phyloP scores from a whole-genome alignment of 306 rosid genomes.

The Lathyrus sativus region DNA sequence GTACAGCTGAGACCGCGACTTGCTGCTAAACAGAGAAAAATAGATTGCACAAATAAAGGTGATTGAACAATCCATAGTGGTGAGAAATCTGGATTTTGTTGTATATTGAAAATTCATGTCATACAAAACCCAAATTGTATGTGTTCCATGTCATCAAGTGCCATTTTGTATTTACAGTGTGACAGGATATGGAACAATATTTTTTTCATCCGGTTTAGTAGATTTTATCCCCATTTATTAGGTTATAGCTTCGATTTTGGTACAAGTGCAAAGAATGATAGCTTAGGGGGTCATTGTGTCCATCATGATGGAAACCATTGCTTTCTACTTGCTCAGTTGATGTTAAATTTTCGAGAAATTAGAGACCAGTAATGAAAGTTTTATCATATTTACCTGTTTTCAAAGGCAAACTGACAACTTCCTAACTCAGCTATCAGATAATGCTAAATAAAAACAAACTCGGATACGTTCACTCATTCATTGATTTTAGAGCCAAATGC shows the following conservation, averaged over 20 bases:
- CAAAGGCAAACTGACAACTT: neutral
- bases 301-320: neutral
- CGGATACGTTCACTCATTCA: neutral
- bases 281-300: slow-evolving; percentile 8
- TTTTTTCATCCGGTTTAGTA: neutral
- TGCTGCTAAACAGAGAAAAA: slow-evolving; percentile 50
- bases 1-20: slow-evolving; percentile 73
- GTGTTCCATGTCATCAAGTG: slow-evolving; percentile 31
- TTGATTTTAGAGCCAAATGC: neutral
- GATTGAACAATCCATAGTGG: slow-evolving; percentile 40
- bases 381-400: neutral
- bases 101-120: slow-evolving; percentile 44
- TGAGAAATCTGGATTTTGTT: slow-evolving; percentile 37
- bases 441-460: neutral
- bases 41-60: slow-evolving; percentile 37
- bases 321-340: neutral
- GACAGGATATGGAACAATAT: slow-evolving; percentile 27
- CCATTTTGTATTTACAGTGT: slow-evolving; percentile 26
- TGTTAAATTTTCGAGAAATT: neutral
- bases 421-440: neutral
- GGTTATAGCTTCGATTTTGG: slow-evolving; percentile 16
- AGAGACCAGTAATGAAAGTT: neutral
- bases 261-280: neutral
- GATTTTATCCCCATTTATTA: neutral
- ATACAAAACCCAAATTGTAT: slow-evolving; percentile 37